Percentiles rank a stretch among this genome's conserved stretches.
Evolutionary conservation across 2,329 filamentous ascomycete species (phyloP).

Genomic region (Colletotrichum musicola): DNA sequence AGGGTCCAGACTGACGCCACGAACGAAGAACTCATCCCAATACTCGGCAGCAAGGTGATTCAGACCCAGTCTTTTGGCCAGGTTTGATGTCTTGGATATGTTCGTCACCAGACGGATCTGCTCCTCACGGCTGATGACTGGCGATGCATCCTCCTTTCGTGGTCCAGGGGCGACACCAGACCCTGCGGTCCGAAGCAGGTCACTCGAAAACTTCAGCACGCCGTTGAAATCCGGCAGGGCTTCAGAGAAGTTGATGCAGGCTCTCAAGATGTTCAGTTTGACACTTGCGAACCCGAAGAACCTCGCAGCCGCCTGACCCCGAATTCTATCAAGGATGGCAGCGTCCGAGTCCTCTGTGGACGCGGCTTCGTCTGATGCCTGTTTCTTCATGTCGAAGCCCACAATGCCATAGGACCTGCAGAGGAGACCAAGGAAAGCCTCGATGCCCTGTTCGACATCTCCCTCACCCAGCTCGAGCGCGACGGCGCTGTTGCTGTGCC

Average conservation of each 20-base stretch:
- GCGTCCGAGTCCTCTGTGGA: slow-evolving; percentile 61
- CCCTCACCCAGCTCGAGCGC: slow-evolving; percentile 73
- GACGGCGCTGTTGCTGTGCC: slow-evolving; percentile 63
- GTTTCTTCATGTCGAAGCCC: slow-evolving; percentile 55
- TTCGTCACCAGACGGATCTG: slow-evolving; percentile 87
- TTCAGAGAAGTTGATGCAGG: slow-evolving; percentile 95
- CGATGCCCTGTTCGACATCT: slow-evolving; percentile 76
- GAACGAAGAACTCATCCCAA: slow-evolving; percentile 96
- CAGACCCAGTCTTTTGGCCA: slow-evolving; percentile 82
- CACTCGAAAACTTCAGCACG: slow-evolving; percentile 87
- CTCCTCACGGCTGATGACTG: slow-evolving; percentile 82
- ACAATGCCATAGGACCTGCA: slow-evolving; percentile 76
- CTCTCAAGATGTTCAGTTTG: slow-evolving; percentile 87
- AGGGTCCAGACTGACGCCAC: slow-evolving; percentile 79
- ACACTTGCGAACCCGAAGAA: slow-evolving; percentile 82
- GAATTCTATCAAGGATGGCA: slow-evolving; percentile 68
- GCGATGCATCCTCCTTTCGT: slow-evolving; percentile 75
- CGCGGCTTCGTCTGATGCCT: slow-evolving; percentile 43
- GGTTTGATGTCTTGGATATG: slow-evolving; percentile 83
- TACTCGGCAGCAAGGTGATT: slow-evolving; percentile 82
- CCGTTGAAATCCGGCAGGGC: slow-evolving; percentile 92
- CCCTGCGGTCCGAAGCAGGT: slow-evolving; percentile 85
- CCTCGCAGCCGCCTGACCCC: slow-evolving; percentile 68
- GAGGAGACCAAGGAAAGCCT: slow-evolving; percentile 70
- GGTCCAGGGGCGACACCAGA: slow-evolving; percentile 81